A percentile compares a stretch with the other conserved stretches of the same genome.
Evolutionary conservation across 306 rosid species (phyloP).

Genomic region (Trifolium repens): DNA sequence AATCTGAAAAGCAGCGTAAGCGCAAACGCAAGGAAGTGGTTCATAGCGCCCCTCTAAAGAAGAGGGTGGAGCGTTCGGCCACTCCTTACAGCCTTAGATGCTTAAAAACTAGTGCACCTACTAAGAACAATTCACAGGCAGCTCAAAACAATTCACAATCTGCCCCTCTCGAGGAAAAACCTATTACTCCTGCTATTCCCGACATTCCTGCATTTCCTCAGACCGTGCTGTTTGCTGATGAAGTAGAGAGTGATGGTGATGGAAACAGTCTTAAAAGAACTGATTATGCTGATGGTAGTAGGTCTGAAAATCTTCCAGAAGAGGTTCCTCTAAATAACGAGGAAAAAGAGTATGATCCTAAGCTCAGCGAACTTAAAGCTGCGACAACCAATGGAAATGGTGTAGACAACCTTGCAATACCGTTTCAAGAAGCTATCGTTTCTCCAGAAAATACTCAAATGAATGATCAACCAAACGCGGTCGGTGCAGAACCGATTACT

Average conservation of each 20-base stretch:
- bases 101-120: conserved; percentile 44
- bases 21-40: conserved; percentile 66
- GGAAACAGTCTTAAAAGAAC: conserved; percentile 37
- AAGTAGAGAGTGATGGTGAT: conserved; percentile 46
- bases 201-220: conserved; percentile 55
- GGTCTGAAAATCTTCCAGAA: conserved; percentile 33
- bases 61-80: conserved; percentile 66
- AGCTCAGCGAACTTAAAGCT: conserved; percentile 79
- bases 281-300: conserved; percentile 45
- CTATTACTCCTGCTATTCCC: conserved; percentile 24
- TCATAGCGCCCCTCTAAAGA: conserved; percentile 62
- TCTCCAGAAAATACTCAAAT: conserved; percentile 38
- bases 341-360: conserved; percentile 74
- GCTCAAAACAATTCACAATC: conserved; percentile 48
- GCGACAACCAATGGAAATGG: conserved; percentile 47
- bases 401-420: conserved; percentile 52
- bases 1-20: conserved; percentile 59
- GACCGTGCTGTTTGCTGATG: conserved; percentile 46
- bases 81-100: conserved; percentile 58
- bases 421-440: conserved; percentile 51
- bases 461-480: conserved; percentile 50
- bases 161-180: conserved; percentile 43
- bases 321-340: conserved; percentile 41
- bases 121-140: conserved; percentile 48
- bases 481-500: background rate